phyloP scores from a whole-genome alignment of 2,329 filamentous ascomycete genomes.

The Rutstroemia sp. region DNA sequence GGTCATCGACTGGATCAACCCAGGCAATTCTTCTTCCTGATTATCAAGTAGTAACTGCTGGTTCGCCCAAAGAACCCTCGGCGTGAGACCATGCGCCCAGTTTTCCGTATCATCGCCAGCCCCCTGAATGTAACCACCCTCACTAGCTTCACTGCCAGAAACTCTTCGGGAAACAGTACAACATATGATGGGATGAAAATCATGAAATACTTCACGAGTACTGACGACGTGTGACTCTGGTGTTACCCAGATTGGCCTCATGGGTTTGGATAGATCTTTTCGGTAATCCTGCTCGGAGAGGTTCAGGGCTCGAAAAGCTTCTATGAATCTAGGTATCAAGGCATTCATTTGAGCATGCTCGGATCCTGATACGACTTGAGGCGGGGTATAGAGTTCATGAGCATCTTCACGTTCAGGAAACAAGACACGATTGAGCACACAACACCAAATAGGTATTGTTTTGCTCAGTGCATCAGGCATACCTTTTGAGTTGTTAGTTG shows the following conservation, averaged over 20 bases:
- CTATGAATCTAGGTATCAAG: constrained; percentile 48
- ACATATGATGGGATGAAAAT: constrained; percentile 68
- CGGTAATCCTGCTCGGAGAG: constrained; percentile 50
- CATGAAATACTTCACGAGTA: constrained; percentile 38
- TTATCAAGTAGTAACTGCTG: constrained; percentile 51
- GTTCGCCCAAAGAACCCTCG: constrained; percentile 73
- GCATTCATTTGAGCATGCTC: constrained; percentile 69
- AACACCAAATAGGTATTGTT: constrained; percentile 89
- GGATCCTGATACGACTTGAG: constrained; percentile 62
- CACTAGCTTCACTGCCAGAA: constrained; percentile 57
- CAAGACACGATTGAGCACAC: constrained; percentile 71
- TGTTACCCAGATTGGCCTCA: constrained; percentile 75
- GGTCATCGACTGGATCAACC: constrained; percentile 41
- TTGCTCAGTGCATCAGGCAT: constrained; percentile 95
- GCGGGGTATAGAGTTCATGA: constrained; percentile 61
- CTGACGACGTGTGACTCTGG: constrained; percentile 50
- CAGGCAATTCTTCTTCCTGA: constrained; percentile 56
- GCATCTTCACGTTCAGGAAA: constrained; percentile 50
- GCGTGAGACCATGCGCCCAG: constrained; percentile 78
- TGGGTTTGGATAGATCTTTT: constrained; percentile 56
- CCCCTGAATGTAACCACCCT: constrained; percentile 82
- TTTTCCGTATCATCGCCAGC: constrained; percentile 92
- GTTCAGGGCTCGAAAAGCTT: constrained; percentile 47
- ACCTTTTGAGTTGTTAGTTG: constrained; percentile 36
- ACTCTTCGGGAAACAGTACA: constrained; percentile 77